phyloP scores from a whole-genome alignment of 192 early-diverging fungal genomes.

The Entomortierella chlamydospora region DNA sequence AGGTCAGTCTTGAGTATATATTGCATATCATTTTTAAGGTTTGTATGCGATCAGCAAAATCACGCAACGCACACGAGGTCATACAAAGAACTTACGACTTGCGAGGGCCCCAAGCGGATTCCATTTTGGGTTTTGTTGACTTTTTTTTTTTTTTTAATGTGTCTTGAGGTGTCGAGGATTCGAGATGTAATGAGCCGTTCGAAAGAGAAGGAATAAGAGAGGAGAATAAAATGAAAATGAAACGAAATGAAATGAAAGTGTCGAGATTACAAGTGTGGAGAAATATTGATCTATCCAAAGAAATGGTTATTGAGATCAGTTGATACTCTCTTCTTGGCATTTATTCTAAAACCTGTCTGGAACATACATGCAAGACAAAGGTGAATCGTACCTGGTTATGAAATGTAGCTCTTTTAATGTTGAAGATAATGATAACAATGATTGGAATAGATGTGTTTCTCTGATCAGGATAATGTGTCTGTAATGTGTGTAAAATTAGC shows the following conservation, averaged over 20 bases:
- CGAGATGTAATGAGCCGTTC: not conserved
- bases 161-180: not conserved
- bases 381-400: too few relatives aligned
- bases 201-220: too few relatives aligned
- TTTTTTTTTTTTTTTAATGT: not conserved
- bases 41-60: not conserved
- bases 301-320: too few relatives aligned
- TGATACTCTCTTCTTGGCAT: too few relatives aligned
- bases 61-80: not conserved
- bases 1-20: not conserved
- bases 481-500: too few relatives aligned
- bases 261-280: too few relatives aligned
- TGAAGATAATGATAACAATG: not conserved
- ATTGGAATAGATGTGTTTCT: not conserved
- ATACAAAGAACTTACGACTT: slow-evolving; percentile 24
- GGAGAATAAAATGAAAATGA: too few relatives aligned
- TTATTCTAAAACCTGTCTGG: too few relatives aligned
- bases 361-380: too few relatives aligned
- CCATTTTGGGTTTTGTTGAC: slow-evolving; percentile 16
- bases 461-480: not conserved
- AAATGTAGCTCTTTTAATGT: not conserved
- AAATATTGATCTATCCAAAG: too few relatives aligned
- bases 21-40: slow-evolving; percentile 17
- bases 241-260: too few relatives aligned
- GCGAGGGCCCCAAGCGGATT: slow-evolving; percentile 44